Evolutionary conservation across 2,329 filamentous ascomycete genomes (phyloP), one percentile per base, ranked within the genome.

Genomic region (Neophaeococcomyces mojaviensis): DNA sequence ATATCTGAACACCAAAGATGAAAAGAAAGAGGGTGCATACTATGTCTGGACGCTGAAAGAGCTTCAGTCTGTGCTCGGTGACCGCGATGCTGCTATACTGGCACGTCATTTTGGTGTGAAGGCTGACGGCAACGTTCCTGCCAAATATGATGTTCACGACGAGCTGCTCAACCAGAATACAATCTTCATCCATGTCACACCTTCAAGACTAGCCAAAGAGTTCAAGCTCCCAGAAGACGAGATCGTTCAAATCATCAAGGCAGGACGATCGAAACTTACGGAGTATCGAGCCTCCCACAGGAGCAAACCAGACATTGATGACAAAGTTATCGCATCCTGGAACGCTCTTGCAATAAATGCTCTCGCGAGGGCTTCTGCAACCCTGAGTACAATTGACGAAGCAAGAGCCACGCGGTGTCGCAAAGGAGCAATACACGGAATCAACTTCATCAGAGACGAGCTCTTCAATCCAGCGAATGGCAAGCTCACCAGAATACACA

Each of bases 91-190:
- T 18, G 78, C 82, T 2, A 78, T 95, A 13, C 81, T 86, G 24
- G 86, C 88, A 1, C 80, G 80, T 3, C 87, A 95, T 64, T 97
- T 87, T 79, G 85, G 86, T 49, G 83, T 96, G 12, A 77, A 78
- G 26, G 76, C 86, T 33, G 81, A 94, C 55, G 92, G 92, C 36
- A 97, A 98, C 58, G 83, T 98, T 1, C 78, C 82, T 28, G 80
- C 82, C 3, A 78, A 83, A 46, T 81, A 90, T 56, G 92, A 98
- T 60, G 83, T 86, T 0, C 86, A 94, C 58, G 90, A 97, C 60
- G 90, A 97, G 59, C 90, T 97, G 49, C 83, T 94, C 59, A 88
- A 90, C 58, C 88, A 94, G 61, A 98, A 97, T 59, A 88, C 95
- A 4, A 68, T 96, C 2, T 79, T 81, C 31, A 75, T 94, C 20